Evolutionary conservation across 1,284 basidiomycete genomes (phyloP).

Genomic region (Leccinum subatratum): DNA sequence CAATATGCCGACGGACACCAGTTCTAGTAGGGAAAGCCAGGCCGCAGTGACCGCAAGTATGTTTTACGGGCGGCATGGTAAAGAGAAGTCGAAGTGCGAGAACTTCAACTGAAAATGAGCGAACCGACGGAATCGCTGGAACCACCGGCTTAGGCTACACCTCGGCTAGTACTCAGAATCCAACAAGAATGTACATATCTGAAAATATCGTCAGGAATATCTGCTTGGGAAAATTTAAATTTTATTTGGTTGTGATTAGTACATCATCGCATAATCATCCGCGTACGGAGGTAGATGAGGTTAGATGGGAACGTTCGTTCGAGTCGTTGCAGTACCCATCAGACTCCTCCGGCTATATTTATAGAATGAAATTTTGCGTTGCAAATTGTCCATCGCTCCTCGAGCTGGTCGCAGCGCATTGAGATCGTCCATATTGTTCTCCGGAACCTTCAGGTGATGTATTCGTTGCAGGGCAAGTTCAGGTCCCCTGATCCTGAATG

Average conservation of each 20-base stretch:
- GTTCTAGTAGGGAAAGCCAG: background rate
- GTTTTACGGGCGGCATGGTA: background rate
- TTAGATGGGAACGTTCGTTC: slow-evolving; percentile 20
- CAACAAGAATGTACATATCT: too few species aligned
- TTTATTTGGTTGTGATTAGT: too few species aligned
- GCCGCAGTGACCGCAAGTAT: slow-evolving; percentile 2
- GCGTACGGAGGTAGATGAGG: too few species aligned
- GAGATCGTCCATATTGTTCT: slow-evolving; percentile 94
- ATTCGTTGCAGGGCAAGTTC: slow-evolving; percentile 91
- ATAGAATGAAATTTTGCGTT: slow-evolving; percentile 38
- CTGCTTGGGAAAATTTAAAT: too few species aligned
- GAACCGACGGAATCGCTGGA: too few species aligned
- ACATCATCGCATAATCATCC: too few species aligned
- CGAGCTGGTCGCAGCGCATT: slow-evolving; percentile 52
- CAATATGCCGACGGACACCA: slow-evolving; percentile 5
- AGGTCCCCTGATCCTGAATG: slow-evolving; percentile 40
- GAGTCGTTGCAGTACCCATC: slow-evolving; percentile 49
- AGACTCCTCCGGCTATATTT: slow-evolving; percentile 30
- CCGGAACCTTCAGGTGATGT: slow-evolving; percentile 86
- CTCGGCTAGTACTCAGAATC: too few species aligned
- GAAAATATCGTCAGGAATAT: too few species aligned
- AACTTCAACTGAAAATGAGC: too few species aligned
- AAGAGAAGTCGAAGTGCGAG: background rate
- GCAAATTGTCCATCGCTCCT: slow-evolving; percentile 58
- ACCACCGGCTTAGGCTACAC: too few species aligned